These are phyloP conservation scores for Pythium scleroteichum DNA, from an alignment of 352 stramenopile genomes.

Conservation along the genomic window DNA sequence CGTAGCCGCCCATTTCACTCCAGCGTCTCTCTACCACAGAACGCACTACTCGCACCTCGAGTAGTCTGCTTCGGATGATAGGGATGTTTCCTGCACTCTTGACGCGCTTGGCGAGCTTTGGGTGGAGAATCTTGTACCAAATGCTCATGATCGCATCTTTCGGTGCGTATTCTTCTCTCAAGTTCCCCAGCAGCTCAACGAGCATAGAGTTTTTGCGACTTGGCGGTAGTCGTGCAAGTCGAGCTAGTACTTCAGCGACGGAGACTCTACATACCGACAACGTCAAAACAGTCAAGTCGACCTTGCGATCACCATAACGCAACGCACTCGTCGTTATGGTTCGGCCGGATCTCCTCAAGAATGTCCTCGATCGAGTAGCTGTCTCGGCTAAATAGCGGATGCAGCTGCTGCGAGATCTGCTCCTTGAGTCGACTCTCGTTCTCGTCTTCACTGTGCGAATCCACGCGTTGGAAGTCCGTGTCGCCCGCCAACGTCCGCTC, in stretches of 20 bases:
- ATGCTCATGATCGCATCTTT: slow-evolving; percentile 53
- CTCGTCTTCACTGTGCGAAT: neutral
- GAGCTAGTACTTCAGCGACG: slow-evolving; percentile 35
- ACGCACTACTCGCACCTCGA: slow-evolving; percentile 34
- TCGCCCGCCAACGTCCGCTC: neutral
- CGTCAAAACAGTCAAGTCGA: no score
- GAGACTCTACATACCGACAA: no score
- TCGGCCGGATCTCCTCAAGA: slow-evolving; percentile 41
- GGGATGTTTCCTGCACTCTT: slow-evolving; percentile 49
- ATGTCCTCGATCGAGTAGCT: slow-evolving; percentile 34
- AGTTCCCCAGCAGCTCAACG: slow-evolving; percentile 47
- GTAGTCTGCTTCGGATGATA: slow-evolving; percentile 48
- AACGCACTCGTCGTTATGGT: slow-evolving; percentile 46
- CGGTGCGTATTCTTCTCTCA: slow-evolving; percentile 51
- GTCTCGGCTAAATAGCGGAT: slow-evolving; percentile 7
- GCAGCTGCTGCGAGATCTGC: slow-evolving; percentile 26
- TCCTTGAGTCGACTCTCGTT: slow-evolving; percentile 10
- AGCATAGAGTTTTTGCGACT: slow-evolving; percentile 39
- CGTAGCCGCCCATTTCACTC: neutral
- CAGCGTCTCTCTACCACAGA: neutral
- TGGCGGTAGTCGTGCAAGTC: slow-evolving; percentile 36
- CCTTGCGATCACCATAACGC: no score
- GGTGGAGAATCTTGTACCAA: slow-evolving; percentile 44
- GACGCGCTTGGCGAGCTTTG: slow-evolving; percentile 32
- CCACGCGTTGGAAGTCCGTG: neutral